Base-by-base conservation (phyloP, 768 basidiomycete genomes). In the Nidularia sp. region DNA sequence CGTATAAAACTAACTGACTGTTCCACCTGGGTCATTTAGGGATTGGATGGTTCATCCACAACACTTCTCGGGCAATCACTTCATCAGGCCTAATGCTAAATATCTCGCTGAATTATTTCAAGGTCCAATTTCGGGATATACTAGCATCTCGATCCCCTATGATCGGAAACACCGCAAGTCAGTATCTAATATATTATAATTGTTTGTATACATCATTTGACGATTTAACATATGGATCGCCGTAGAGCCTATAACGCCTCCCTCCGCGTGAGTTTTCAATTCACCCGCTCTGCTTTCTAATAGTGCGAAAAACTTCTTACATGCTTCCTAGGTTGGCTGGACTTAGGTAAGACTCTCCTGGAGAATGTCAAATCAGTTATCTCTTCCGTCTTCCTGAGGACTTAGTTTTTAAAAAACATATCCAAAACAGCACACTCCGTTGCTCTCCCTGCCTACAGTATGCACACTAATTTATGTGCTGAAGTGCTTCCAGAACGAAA, bases 101-200 rank as follows among this genome's bases (percentile, higher is more conserved):
- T 39, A 9, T 39, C 9, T 15, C 15, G 9, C 9, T 39, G 36
- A 9, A 15, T 39, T 18, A 18, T 18, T 18, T 46, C 42, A 52
- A 67, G 72, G 72, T 34, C 69, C 71, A 6, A 67, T 74, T 49
- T 51, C 54, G 10, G 69, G 55, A 7, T 71, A 71, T 45, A 74
- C 73, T 8, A 74, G 72, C 51, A 60, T 66, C 53, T 73, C 74
- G 0, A 56, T 76, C 9, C 60, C 75, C 18, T 0, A 44, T 74
- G 18, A 65, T 76, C 36, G 73, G 73, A 0, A 76, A 76, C 51
- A 73, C 72, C 6, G 70, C 68, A 36, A 70, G 70, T 71, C 44
- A n/a, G 61, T 42, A 7, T 31, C 41, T 41, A 7, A 1, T 10
- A 12, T 32, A 3, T 8, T 10, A 12, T 45, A 8, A 12, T 45